These are phyloP conservation scores for Dactylorhiza incarnata DNA, from an alignment of 106 monocot genomes.

Conservation along the genomic window DNA sequence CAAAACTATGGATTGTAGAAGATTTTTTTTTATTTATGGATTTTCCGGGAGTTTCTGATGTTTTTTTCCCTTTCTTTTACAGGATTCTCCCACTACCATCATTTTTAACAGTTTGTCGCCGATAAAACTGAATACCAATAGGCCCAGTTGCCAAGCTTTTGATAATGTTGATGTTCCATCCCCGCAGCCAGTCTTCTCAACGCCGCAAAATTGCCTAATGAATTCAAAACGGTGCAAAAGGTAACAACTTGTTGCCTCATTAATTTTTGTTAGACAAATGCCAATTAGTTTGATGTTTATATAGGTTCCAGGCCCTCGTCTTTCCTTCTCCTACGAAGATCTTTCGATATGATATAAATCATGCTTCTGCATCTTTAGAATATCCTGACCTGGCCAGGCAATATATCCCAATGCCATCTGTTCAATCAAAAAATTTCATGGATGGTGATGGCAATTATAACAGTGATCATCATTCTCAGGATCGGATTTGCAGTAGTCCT, in stretches of 20 bases:
- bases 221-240: slow-evolving; percentile 22
- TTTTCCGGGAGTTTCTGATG: background rate
- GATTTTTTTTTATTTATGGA: background rate
- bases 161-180: slow-evolving; percentile 30
- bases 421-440: slow-evolving; percentile 8
- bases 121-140: slow-evolving; percentile 16
- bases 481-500: slow-evolving; percentile 22
- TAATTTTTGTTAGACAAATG: background rate
- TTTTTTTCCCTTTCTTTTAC: slow-evolving; percentile 1
- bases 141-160: slow-evolving; percentile 10
- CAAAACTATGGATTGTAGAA: background rate
- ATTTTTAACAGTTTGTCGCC: slow-evolving; percentile 38
- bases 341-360: slow-evolving; percentile 2
- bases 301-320: slow-evolving; percentile 11
- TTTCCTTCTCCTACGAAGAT: slow-evolving; percentile 2
- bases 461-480: slow-evolving; percentile 9
- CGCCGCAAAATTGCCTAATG: slow-evolving; percentile 26
- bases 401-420: background rate
- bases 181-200: slow-evolving; percentile 38
- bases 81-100: slow-evolving; percentile 43
- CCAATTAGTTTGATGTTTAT: slow-evolving; percentile 1
- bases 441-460: slow-evolving; percentile 6
- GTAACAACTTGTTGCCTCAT: slow-evolving; percentile 15
- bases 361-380: background rate
- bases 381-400: background rate